Evolutionary conservation across 345 rosid species (phyloP).

Genomic region (Corchorus olitorius): DNA sequence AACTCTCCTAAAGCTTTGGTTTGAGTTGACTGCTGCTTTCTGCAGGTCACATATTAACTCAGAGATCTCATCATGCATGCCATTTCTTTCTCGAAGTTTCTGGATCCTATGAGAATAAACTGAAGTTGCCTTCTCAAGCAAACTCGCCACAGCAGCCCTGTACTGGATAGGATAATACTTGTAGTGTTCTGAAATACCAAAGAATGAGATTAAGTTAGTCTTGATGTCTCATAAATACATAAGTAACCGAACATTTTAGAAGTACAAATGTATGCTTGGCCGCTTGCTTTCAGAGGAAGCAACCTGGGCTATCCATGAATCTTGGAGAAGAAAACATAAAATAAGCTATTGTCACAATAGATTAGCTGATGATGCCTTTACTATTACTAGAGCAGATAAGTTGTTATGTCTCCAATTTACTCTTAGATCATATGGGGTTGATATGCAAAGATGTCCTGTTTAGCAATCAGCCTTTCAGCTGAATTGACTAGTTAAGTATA

Average conservation of each 20-base stretch:
- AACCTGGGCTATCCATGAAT: not conserved
- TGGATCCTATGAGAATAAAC: constrained; percentile 57
- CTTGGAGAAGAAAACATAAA: not conserved
- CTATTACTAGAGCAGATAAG: not conserved
- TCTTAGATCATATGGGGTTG: constrained; percentile 1
- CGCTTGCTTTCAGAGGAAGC: not conserved
- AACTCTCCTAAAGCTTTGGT: constrained; percentile 84
- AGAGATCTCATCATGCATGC: constrained; percentile 65
- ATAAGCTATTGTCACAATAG: not conserved
- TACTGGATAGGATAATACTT: constrained; percentile 71
- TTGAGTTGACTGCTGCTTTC: constrained; percentile 86
- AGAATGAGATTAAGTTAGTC: constrained; percentile 14
- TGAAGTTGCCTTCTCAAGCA: constrained; percentile 69
- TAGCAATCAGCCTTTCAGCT: not conserved
- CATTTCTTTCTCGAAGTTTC: constrained; percentile 57
- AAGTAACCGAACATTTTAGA: constrained; percentile 4
- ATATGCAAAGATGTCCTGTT: not conserved
- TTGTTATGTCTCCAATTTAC: not conserved
- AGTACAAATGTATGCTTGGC: not conserved
- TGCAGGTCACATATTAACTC: constrained; percentile 83
- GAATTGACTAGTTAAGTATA: constrained; percentile 2
- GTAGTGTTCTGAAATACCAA: constrained; percentile 65
- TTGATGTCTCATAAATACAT: not conserved
- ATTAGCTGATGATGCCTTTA: not conserved
- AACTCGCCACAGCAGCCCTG: constrained; percentile 59